Base-by-base conservation (phyloP, 2,329 filamentous ascomycete species). In the Acephala macrosclerotiorum region DNA sequence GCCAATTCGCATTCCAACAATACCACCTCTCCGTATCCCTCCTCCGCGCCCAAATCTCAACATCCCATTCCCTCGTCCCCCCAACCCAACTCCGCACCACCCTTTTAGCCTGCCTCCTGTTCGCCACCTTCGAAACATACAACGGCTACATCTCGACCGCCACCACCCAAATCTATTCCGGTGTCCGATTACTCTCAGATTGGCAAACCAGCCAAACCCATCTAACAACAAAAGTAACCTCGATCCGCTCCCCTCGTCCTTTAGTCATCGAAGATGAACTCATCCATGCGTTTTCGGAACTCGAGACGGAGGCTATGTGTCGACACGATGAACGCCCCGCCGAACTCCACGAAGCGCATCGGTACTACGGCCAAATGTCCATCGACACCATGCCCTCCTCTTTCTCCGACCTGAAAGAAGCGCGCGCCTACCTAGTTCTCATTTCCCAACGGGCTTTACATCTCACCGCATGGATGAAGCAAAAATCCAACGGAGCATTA, bases 261-360 rank as follows among this genome's bases (percentile, higher is more conserved):
- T 16, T 56, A 11, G 55, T 65, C n/a, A 58, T 64, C 49, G 86
- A 88, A 69, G 83, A 87, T 63, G 86, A 88, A 70, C 79, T 89
- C 29, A 79, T 86, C 14, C 83, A 85, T 56, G 87, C 88, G 79
- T 88, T 88, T 70, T 87, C 83, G 1, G 81, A 86, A 3, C 78
- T 89, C 1, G 85, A 85, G 2, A 86, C 89, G 42, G 86, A 88
- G 73, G 86, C 86, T 55, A 88, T 62, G 47, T 42, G 29, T 57
- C 25, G 29, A 26, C n/a, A 38, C 12, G 38, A 49, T 4, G 8
- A 2, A 26, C 26, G 26, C 38, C 25, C 40, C 1, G n/a, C 36
- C 7, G 38, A 60, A 22, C 29, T 36, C 18, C 58, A 60, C n/a
- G 36, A 49, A 8, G 20, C 40, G 16, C 42, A 60, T 22, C 40